Evolutionary conservation across 352 stramenopile genomes (phyloP).

Genomic region (Pythium myriotylum): DNA sequence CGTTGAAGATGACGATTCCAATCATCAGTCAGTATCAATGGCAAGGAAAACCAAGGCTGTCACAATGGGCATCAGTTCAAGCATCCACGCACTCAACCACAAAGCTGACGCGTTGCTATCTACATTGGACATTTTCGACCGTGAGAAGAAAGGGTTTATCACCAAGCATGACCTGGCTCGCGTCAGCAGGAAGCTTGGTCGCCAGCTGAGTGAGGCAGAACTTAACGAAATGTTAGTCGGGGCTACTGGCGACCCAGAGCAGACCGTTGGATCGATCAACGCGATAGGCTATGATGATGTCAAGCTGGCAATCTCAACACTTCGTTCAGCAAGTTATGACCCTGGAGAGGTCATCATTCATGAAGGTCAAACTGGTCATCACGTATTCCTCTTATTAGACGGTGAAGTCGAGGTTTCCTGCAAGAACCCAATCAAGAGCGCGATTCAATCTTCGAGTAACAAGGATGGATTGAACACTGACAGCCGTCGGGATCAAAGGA

Average conservation of each 20-base stretch:
- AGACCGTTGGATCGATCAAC: constrained; percentile 50
- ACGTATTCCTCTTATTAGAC: constrained; percentile 79
- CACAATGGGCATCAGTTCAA: constrained; percentile 76
- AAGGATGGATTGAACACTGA: neutral
- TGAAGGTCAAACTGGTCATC: constrained; percentile 71
- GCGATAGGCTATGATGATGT: constrained; percentile 79
- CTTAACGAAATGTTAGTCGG: constrained; percentile 86
- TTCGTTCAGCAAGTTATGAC: constrained; percentile 67
- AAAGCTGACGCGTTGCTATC: constrained; percentile 72
- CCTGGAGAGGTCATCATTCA: constrained; percentile 76
- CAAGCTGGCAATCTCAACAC: constrained; percentile 80
- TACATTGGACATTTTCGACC: constrained; percentile 77
- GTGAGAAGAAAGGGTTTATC: constrained; percentile 82
- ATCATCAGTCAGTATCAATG: neutral
- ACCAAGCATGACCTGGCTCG: constrained; percentile 75
- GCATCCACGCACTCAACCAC: constrained; percentile 58
- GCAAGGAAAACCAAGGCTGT: constrained; percentile 26
- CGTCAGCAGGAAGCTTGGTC: constrained; percentile 73
- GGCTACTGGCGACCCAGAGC: constrained; percentile 70
- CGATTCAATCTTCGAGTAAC: constrained; percentile 13
- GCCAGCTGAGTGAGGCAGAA: constrained; percentile 71
- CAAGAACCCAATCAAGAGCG: constrained; percentile 69
- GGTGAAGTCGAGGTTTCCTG: constrained; percentile 79
- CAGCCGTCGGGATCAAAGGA: no score
- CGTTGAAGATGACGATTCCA: constrained; percentile 28